Evolutionary conservation across 2,329 filamentous ascomycete species (phyloP).

Genomic region (Nothophoma quercina): DNA sequence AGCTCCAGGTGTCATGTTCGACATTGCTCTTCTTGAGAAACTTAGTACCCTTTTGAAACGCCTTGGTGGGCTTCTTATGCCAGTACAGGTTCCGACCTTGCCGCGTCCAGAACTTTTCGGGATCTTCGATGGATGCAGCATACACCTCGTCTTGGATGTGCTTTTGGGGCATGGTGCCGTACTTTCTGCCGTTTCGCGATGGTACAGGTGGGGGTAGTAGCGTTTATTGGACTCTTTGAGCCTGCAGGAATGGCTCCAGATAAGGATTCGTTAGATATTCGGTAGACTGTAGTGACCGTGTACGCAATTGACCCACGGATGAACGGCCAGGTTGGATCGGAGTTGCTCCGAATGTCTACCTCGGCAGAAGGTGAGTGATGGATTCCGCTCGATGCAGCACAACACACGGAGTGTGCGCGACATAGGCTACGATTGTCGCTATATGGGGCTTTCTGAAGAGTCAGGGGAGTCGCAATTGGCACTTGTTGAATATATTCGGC

Average conservation of each 20-base stretch:
- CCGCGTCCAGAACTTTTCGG: slow-evolving; percentile 75
- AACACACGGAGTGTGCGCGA: background rate
- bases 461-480: background rate
- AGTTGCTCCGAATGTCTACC: background rate
- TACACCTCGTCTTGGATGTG: slow-evolving; percentile 61
- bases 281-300: background rate
- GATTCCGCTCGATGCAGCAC: background rate
- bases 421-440: too few species aligned
- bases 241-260: background rate
- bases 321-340: background rate
- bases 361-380: background rate
- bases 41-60: slow-evolving; percentile 68
- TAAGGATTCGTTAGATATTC: background rate
- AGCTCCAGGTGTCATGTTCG: slow-evolving; percentile 81
- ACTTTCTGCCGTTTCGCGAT: too few species aligned
- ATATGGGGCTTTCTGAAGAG: background rate
- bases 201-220: too few species aligned
- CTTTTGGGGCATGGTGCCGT: background rate
- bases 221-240: background rate
- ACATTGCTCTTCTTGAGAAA: slow-evolving; percentile 65
- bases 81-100: slow-evolving; percentile 81
- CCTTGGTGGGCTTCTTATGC: slow-evolving; percentile 75
- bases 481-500: slow-evolving; percentile 12
- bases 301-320: background rate
- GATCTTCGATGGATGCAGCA: slow-evolving; percentile 68